Evolutionary conservation across 208 protist genomes (phyloP).

Genomic region (Wallacemonas sp.): DNA sequence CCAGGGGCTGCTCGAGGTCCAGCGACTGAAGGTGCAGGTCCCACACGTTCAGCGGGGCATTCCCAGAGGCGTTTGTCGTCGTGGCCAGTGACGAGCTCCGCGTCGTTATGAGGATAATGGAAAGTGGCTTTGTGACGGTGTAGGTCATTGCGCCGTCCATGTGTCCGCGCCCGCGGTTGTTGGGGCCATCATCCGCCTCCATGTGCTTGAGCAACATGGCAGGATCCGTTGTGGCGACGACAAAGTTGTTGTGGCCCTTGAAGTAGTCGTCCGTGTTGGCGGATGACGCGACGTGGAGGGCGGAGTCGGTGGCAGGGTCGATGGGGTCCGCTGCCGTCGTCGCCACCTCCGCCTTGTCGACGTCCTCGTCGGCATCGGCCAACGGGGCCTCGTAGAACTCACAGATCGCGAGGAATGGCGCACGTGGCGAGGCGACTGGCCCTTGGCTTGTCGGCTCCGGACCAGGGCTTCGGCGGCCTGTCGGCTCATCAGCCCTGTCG

Average conservation of each 20-base stretch:
- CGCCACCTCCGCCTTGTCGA: not conserved
- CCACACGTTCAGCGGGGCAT: conserved; percentile 26
- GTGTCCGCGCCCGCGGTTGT: not conserved
- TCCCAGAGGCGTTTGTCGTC: not conserved
- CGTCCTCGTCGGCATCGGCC: not conserved
- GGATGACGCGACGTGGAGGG: not conserved
- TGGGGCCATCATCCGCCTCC: not conserved
- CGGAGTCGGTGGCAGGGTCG: not conserved
- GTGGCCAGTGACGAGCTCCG: not conserved
- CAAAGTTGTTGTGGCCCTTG: conserved; percentile 6
- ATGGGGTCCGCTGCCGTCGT: not conserved
- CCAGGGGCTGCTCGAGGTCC: conserved; percentile 55
- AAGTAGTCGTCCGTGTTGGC: not conserved
- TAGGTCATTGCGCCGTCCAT: not conserved
- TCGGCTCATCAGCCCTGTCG: too few relatives aligned
- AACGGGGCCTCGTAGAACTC: not conserved
- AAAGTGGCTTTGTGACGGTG: conserved; percentile 5
- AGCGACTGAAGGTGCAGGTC: conserved; percentile 71
- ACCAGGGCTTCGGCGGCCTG: too few relatives aligned
- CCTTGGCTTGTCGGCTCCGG: too few relatives aligned
- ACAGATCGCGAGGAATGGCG: not conserved
- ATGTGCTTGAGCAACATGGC: conserved; percentile 21
- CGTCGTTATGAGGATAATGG: conserved; percentile 6
- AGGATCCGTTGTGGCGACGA: conserved; percentile 41
- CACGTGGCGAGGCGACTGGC: too few relatives aligned